Base-by-base conservation (phyloP, 1,139 yeast genomes). In the Taiozyma sp. region DNA sequence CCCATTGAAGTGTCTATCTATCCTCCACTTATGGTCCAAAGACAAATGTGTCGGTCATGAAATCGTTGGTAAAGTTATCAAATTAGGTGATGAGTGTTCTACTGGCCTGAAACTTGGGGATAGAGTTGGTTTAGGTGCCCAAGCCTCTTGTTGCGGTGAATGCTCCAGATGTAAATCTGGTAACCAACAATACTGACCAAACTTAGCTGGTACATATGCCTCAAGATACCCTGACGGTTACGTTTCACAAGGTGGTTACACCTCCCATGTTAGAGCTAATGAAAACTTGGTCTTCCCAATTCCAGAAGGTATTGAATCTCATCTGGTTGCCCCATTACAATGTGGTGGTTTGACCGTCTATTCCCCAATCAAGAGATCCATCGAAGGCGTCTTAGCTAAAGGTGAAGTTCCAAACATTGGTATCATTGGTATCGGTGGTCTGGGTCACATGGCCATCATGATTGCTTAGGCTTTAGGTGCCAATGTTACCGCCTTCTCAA, bases 361-460 rank as follows among this genome's bases (percentile, higher is more conserved):
- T 65, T 75, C 82, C 6, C 83, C 83, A 46, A 69, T 79, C 57
- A 70, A 73, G 48, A 68, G 80, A 62, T 73, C 72, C 55, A 67
- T 71, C 41, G 60, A 66, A 52, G 76, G 71, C 52, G 65, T 70
- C 12, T 40, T 60, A 23, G 55, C 49, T 4, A 52, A 55, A 41
- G 62, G 61, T 54, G 41, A 65, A 50, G 43, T 64, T 48, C 74
- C 76, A 51, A 72, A 69, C 47, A 82, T 81, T 48, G 85, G 80
- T 52, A 69, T 81, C 57, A 70, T 79, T 54, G 85, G 86, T 55
- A 71, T 81, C 54, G 86, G 86, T 58, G 85, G 85, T 45, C 69
- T 81, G 56, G 86, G 86, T 41, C 84, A 80, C 67, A 74, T 80
- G 76, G 83, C 81, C 40, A 70, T 80, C 54, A 75, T 76, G 70